Evolutionary conservation across 768 basidiomycete species (phyloP), one percentile per base, ranked within the genome.

Genomic region (Lactifluus volemus): DNA sequence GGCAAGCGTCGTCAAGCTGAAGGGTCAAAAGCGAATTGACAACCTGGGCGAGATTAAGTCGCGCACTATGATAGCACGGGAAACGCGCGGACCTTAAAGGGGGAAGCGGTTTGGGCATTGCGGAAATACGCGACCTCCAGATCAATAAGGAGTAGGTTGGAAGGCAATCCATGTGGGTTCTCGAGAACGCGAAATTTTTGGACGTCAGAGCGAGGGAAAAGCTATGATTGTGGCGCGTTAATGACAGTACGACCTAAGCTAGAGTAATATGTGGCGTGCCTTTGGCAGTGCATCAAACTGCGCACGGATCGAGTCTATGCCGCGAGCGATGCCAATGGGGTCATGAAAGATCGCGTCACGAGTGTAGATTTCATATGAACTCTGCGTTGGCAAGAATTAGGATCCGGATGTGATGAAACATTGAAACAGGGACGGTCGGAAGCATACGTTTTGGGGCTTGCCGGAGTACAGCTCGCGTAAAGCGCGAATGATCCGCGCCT

Each of bases 111-210:
- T 4, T 72, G 69, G 1, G 73, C 67, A 53, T 76, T 69, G 15
- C 75, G 73, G 67, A 68, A 79, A 65, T 79, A 80, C 0, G 74
- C 69, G 5, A 81, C 78, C 57, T 81, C 77, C 65, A 77, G 78
- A 65, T 79, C 78, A 51, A 79, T 76, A 36, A 80, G 70, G 30
- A 80, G 70, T 11, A 71, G 74, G 59, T 68, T 76, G 4, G 71
- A 63, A 15, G 74, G 71, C 5, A 76, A 64, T 8, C 69, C 71
- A 2, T 72, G 55, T 2, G 79, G 78, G 51, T 75, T 79, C 63
- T 76, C 55, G 8, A 79, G 67, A 17, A 79, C 47, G 8, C 76
- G 74, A 61, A 79, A 76, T 49, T 71, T 75, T 2, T 71, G 71
- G 15, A 81, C 71, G 39, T 78, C 76, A 12, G 76, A 77, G 4